Base-by-base conservation (phyloP, 805 yeast species). In the Candida multigemmis region DNA sequence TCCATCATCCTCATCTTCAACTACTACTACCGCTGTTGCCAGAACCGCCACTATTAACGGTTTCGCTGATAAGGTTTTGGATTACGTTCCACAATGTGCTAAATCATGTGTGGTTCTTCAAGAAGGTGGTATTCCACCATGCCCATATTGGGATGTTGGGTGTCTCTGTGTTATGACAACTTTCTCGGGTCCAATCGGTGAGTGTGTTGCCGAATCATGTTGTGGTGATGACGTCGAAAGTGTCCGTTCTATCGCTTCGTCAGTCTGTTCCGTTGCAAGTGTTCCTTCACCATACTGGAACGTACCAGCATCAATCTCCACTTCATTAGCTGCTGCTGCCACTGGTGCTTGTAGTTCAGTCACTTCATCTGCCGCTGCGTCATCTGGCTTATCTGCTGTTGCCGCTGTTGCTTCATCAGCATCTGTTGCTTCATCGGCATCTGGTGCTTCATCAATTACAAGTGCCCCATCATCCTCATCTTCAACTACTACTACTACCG, bases 61-160 rank as follows among this genome's bases (percentile, higher is more conserved):
- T 1, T 65, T 65, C 29, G 70, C 71, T 16, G 72, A 65, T 41
- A 57, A 56, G 11, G 56, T 65, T 26, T 51, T 50, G 34, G 42
- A 34, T 16, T 23, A 32, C 5, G 41, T 64, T 12, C 71, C 72
- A 20, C 26, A 40, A 1, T 65, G 71, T 42, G 72, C 70, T 23
- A 31, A 48, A 26, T 35, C 40, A 2, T 65, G 71, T 43, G 65
- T 59, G 7, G 50, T 56, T 18, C 36, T 31, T 16, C 34, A 46
- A 14, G 39, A 44, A 19, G 49, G 56, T 7, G 39, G 42, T 19
- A 37, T 42, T 25, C 56, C 65, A 17, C 64, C 65, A 26, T 63
- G 70, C 33, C 69, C 70, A 26, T 59, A 63, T 44, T 64, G 68
- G 68, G 69, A 64, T 33, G 60, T 68, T 14, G 69, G 69, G 4